phyloP scores from a whole-genome alignment of 1,139 yeast species.

The Kodamaea sp. region DNA sequence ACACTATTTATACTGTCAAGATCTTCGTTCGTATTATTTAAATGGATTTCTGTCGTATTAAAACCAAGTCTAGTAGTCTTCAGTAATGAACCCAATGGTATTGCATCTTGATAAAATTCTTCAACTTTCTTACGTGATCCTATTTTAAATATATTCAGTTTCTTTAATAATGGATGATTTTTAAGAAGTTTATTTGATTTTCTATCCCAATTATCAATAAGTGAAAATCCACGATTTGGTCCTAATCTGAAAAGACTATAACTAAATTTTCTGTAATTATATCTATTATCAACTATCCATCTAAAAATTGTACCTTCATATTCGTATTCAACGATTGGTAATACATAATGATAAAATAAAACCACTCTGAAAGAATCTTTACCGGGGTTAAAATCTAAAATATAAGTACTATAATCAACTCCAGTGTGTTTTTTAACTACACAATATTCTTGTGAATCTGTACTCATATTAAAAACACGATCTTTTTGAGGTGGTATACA shows the following conservation, averaged over 20 bases:
- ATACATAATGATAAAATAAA: constrained; percentile 7
- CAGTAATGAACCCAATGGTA: constrained; percentile 6
- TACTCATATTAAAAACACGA: constrained; percentile 3
- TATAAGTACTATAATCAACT: constrained; percentile 5
- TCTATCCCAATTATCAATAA: constrained; percentile 10
- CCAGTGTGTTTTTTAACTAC: constrained; percentile 5
- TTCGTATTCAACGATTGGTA: constrained; percentile 10
- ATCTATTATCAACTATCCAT: constrained; percentile 8
- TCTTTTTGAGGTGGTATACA: neutral
- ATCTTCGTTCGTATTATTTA: constrained; percentile 3
- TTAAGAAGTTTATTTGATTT: constrained; percentile 1
- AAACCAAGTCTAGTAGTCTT: constrained; percentile 3
- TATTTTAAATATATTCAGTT: neutral
- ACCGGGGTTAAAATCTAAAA: constrained; percentile 4
- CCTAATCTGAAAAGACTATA: constrained; percentile 7
- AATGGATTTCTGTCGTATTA: constrained; percentile 2
- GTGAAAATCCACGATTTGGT: constrained; percentile 6
- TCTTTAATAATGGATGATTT: constrained; percentile 2
- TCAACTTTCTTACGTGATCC: constrained; percentile 1
- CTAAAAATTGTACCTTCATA: constrained; percentile 8
- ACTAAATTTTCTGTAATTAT: constrained; percentile 1
- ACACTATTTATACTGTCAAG: constrained; percentile 7
- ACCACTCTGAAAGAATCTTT: constrained; percentile 5
- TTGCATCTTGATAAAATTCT: constrained; percentile 5
- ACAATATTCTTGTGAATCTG: constrained; percentile 5